These are phyloP conservation scores for Monosporascus sp. DNA, from an alignment of 2,329 filamentous ascomycete species.

Conservation along the genomic window DNA sequence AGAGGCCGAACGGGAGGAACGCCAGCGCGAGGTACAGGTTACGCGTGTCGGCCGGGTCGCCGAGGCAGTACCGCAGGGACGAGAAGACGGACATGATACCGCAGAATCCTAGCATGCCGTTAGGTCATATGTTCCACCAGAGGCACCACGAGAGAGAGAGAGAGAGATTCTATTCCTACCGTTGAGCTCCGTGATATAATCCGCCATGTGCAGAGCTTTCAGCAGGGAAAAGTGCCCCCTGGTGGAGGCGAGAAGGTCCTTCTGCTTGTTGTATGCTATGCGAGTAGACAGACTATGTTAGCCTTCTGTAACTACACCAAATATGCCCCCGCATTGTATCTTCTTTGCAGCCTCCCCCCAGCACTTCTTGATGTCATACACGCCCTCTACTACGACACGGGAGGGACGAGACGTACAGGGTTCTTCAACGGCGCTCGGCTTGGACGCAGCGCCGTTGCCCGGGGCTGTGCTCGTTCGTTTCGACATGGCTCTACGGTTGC, in stretches of 20 bases:
- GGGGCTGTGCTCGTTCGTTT: slow-evolving; percentile 50
- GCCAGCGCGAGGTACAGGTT: slow-evolving; percentile 78
- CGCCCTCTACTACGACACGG: too few species aligned
- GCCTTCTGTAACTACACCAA: neutral
- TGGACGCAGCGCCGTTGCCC: slow-evolving; percentile 41
- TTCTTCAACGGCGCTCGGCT: slow-evolving; percentile 35
- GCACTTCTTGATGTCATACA: too few species aligned
- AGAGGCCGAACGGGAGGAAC: slow-evolving; percentile 87
- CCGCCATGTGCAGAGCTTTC: slow-evolving; percentile 68
- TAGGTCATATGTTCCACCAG: neutral
- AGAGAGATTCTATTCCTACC: slow-evolving; percentile 37
- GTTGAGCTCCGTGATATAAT: slow-evolving; percentile 80
- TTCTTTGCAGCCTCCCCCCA: too few species aligned
- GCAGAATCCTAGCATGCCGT: slow-evolving; percentile 58
- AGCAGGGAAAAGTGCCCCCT: slow-evolving; percentile 69
- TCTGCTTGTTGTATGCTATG: slow-evolving; percentile 68
- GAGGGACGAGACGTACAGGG: slow-evolving; percentile 31
- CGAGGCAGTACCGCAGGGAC: slow-evolving; percentile 87
- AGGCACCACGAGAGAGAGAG: neutral
- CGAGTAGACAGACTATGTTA: slow-evolving; percentile 1
- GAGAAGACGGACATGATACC: slow-evolving; percentile 95
- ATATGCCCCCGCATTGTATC: too few species aligned
- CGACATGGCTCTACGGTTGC: slow-evolving; percentile 46
- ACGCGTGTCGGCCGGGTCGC: slow-evolving; percentile 56
- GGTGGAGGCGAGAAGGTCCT: slow-evolving; percentile 63